phyloP scores from a whole-genome alignment of 2,329 filamentous ascomycete genomes.

The Botrytis deweyae region DNA sequence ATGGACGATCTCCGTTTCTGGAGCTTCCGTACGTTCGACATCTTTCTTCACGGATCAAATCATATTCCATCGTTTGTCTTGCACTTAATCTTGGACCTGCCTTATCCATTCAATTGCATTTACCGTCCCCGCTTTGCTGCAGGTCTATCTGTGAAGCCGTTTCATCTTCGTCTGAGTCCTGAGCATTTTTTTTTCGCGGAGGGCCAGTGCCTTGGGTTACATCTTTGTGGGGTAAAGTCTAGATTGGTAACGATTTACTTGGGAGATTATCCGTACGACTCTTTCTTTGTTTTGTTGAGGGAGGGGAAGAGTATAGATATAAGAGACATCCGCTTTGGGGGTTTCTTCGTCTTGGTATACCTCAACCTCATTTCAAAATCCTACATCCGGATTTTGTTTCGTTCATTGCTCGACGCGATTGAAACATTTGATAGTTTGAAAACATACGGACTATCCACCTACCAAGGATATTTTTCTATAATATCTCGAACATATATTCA shows the following conservation, averaged over 20 bases:
- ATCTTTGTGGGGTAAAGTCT: background rate
- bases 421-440: background rate
- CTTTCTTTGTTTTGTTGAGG: slow-evolving; percentile 1
- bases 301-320: background rate
- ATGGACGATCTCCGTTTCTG: background rate
- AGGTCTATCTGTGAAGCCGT: background rate
- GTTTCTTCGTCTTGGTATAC: background rate
- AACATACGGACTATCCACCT: background rate
- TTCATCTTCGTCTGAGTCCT: slow-evolving; percentile 5
- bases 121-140: background rate
- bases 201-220: background rate
- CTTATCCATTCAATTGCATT: background rate
- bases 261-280: background rate
- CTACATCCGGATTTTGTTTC: background rate
- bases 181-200: background rate
- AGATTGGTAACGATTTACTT: slow-evolving; percentile 2
- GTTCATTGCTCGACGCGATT: background rate
- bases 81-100: background rate
- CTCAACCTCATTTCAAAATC: background rate
- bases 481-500: background rate
- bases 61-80: background rate
- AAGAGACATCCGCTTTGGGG: slow-evolving; percentile 1
- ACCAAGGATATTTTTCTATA: background rate
- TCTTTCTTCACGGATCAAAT: background rate
- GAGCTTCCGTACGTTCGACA: background rate